These are phyloP conservation scores for Aspergillus oerlinghausenensis DNA, from an alignment of 2,329 filamentous ascomycete genomes.

Conservation along the genomic window DNA sequence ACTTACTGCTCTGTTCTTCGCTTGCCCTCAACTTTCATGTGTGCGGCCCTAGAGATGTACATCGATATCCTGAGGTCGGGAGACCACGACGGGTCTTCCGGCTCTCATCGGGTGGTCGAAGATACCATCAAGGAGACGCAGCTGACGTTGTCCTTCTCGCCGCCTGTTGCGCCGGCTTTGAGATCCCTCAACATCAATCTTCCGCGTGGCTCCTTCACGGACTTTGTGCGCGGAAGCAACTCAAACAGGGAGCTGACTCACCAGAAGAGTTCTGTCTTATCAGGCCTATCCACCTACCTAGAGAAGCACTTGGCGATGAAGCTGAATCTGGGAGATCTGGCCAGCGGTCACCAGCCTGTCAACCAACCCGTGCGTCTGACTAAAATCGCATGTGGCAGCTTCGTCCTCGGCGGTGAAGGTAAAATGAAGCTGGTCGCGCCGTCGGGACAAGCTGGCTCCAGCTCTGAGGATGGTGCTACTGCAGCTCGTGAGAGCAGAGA, in stretches of 20 bases:
- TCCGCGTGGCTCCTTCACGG: conserved; percentile 24
- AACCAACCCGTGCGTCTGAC: conserved; percentile 30
- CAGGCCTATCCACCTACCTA: conserved; percentile 32
- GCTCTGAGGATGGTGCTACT: conserved; percentile 15
- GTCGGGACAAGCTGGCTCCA: conserved; percentile 9
- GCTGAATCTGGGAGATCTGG: conserved; percentile 26
- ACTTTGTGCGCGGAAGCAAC: conserved; percentile 13
- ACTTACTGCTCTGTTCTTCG: conserved; percentile 43
- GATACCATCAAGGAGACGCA: conserved; percentile 36
- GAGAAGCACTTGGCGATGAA: conserved; percentile 38
- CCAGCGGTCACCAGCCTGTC: conserved; percentile 2
- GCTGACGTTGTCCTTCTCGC: conserved; percentile 35
- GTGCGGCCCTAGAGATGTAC: conserved; percentile 40
- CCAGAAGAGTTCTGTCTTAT: conserved; percentile 16
- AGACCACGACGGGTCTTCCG: not conserved
- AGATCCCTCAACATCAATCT: conserved; percentile 32
- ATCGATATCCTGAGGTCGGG: conserved; percentile 14
- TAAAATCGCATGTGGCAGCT: conserved; percentile 36
- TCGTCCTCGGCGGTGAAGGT: conserved; percentile 36
- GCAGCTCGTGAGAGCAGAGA: conserved; percentile 10
- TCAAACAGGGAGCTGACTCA: conserved; percentile 6
- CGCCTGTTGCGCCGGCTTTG: conserved; percentile 30
- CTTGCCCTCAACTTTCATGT: conserved; percentile 44
- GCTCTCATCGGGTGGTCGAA: conserved; percentile 18
- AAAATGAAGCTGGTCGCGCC: conserved; percentile 34